These are phyloP conservation scores for Calocera viscosa DNA, from an alignment of 768 basidiomycete genomes.

Conservation along the genomic window DNA sequence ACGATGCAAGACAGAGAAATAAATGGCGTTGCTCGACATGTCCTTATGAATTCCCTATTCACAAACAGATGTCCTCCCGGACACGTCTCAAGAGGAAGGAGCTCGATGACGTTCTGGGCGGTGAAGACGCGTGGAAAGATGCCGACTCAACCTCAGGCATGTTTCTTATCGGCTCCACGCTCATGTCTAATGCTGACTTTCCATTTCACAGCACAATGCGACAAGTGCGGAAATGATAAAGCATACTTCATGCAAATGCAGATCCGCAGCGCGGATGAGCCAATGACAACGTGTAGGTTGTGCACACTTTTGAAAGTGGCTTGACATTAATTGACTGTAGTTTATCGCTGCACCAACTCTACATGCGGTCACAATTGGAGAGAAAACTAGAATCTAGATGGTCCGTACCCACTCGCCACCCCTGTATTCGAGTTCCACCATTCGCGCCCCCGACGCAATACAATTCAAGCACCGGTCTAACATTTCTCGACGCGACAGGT, in stretches of 20 bases:
- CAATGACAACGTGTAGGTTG: conserved; percentile 53
- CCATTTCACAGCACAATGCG: conserved; percentile 36
- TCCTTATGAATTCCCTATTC: conserved; percentile 88
- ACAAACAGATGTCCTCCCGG: conserved; percentile 88
- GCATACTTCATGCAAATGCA: conserved; percentile 96
- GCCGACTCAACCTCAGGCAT: conserved; percentile 80
- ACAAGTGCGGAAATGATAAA: conserved; percentile 69
- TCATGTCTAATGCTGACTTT: not conserved
- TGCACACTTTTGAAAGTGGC: not conserved
- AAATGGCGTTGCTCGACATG: conserved; percentile 92
- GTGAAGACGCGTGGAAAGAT: conserved; percentile 86
- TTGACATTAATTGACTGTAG: not conserved
- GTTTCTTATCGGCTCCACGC: too few species aligned
- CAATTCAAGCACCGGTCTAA: too few species aligned
- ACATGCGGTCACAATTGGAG: not conserved
- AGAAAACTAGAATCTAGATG: not conserved
- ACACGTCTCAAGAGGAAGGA: conserved; percentile 77
- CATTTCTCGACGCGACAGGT: too few species aligned
- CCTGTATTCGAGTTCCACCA: too few species aligned
- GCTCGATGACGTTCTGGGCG: conserved; percentile 91
- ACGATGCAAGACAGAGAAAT: conserved; percentile 31
- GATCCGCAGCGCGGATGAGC: conserved; percentile 86
- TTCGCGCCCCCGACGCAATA: too few species aligned
- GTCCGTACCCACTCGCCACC: too few species aligned
- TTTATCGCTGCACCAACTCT: not conserved